Evolutionary conservation across 2,329 filamentous ascomycete species (phyloP).

Genomic region (Sphaceloma murrayae): DNA sequence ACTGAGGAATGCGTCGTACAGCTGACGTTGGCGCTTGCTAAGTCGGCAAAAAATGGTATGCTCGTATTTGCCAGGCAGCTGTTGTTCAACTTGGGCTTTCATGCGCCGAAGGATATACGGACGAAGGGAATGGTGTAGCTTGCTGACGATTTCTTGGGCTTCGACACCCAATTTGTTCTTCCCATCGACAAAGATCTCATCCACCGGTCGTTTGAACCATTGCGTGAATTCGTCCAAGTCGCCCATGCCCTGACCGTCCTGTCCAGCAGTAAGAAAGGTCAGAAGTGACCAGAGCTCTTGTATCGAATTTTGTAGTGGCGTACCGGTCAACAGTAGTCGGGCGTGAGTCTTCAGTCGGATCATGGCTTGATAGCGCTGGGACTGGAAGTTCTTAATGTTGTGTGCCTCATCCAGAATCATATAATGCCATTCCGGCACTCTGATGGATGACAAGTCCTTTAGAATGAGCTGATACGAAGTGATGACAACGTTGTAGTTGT

Average conservation of each 20-base stretch:
- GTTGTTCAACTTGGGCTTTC: conserved; percentile 96
- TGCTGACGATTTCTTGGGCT: conserved; percentile 79
- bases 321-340: conserved; percentile 81
- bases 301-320: conserved; percentile 91
- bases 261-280: conserved; percentile 91
- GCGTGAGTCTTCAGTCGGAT: conserved; percentile 87
- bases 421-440: conserved; percentile 89
- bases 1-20: conserved; percentile 94
- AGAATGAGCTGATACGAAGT: conserved; percentile 95
- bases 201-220: conserved; percentile 90
- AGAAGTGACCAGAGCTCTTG: conserved; percentile 94
- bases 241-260: conserved; percentile 72
- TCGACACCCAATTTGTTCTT: conserved; percentile 91
- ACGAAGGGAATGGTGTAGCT: conserved; percentile 85
- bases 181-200: conserved; percentile 91
- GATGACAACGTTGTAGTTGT: conserved; percentile 84
- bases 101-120: conserved; percentile 84
- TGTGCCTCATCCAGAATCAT: conserved; percentile 97
- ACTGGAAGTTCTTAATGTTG: conserved; percentile 99
- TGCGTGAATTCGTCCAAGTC: conserved; percentile 93
- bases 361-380: conserved; percentile 90
- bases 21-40: conserved; percentile 86
- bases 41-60: conserved; percentile 92
- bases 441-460: conserved; percentile 88
- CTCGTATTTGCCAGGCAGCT: conserved; percentile 97